phyloP scores from a whole-genome alignment of 495 filamentous ascomycete genomes.

The Mytilinidion resinicola region DNA sequence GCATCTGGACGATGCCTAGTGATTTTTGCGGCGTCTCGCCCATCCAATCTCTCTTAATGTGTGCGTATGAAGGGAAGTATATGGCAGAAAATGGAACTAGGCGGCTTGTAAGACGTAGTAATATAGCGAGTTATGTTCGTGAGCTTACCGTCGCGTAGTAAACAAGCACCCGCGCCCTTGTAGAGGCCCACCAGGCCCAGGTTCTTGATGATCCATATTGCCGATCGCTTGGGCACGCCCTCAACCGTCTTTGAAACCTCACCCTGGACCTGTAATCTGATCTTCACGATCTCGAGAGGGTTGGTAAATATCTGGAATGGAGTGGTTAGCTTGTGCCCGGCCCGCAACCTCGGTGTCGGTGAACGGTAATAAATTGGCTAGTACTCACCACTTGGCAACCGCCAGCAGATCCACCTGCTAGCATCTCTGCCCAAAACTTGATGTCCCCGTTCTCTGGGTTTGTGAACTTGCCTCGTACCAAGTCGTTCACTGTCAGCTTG shows the following conservation, averaged over 20 bases:
- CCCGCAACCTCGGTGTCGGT: constrained; percentile 1
- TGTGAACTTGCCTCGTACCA: constrained; percentile 72
- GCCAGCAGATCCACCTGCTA: constrained; percentile 87
- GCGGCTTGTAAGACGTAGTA: constrained; percentile 9
- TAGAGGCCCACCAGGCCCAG: constrained; percentile 92
- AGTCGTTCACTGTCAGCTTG: constrained; percentile 95
- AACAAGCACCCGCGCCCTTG: constrained; percentile 93
- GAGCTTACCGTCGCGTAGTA: constrained; percentile 66
- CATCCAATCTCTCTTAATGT: constrained; percentile 89
- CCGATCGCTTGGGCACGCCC: constrained; percentile 75
- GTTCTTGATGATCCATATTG: constrained; percentile 95
- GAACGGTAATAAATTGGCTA: not conserved
- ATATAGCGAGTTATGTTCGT: not conserved
- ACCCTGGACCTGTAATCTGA: constrained; percentile 93
- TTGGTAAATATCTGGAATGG: constrained; percentile 78
- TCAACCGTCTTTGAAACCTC: constrained; percentile 87
- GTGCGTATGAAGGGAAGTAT: constrained; percentile 95
- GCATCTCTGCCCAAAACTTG: constrained; percentile 60
- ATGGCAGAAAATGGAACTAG: constrained; percentile 91
- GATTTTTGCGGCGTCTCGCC: constrained; percentile 85
- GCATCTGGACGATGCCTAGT: constrained; percentile 84
- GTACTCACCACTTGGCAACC: constrained; percentile 89
- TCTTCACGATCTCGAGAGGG: constrained; percentile 98
- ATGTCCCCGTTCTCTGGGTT: constrained; percentile 72
- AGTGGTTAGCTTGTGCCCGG: constrained; percentile 1